phyloP scores from a whole-genome alignment of 768 basidiomycete genomes.

The Cystobasidium tubakii region DNA sequence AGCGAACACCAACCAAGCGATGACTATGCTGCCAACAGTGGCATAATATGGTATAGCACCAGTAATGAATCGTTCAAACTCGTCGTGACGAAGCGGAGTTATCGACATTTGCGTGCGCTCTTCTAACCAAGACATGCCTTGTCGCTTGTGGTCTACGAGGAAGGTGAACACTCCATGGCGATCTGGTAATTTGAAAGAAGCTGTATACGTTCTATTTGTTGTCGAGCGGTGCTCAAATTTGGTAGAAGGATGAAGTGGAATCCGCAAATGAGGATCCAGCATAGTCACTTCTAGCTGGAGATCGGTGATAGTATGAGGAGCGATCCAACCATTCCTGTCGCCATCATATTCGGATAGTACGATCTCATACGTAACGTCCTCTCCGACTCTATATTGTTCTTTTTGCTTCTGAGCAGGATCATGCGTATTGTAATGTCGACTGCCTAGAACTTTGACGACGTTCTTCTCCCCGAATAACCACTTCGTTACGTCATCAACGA shows the following conservation, averaged over 20 bases:
- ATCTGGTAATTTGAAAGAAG: constrained; percentile 85
- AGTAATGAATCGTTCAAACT: constrained; percentile 87
- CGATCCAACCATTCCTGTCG: constrained; percentile 55
- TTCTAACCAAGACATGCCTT: constrained; percentile 74
- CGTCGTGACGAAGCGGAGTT: constrained; percentile 88
- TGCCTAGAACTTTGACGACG: constrained; percentile 69
- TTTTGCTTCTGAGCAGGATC: constrained; percentile 63
- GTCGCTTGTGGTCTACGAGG: constrained; percentile 79
- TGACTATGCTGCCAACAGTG: constrained; percentile 80
- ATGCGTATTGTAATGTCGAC: constrained; percentile 47
- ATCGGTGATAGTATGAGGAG: constrained; percentile 66
- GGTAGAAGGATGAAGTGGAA: constrained; percentile 62
- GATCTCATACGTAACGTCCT: constrained; percentile 72
- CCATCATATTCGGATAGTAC: constrained; percentile 67
- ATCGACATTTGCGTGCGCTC: constrained; percentile 72
- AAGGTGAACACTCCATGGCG: constrained; percentile 98
- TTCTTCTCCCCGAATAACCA: constrained; percentile 89
- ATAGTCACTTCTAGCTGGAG: constrained; percentile 95
- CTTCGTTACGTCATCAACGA: constrained; percentile 66
- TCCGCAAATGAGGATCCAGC: constrained; percentile 94
- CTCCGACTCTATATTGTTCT: constrained; percentile 77
- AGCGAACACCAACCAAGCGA: constrained; percentile 78
- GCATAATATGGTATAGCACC: constrained; percentile 95
- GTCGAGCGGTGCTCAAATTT: constrained; percentile 45
- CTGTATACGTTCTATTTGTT: constrained; percentile 56